These are phyloP conservation scores for Vigna angularis DNA, from an alignment of 306 rosid genomes.

Conservation along the genomic window DNA sequence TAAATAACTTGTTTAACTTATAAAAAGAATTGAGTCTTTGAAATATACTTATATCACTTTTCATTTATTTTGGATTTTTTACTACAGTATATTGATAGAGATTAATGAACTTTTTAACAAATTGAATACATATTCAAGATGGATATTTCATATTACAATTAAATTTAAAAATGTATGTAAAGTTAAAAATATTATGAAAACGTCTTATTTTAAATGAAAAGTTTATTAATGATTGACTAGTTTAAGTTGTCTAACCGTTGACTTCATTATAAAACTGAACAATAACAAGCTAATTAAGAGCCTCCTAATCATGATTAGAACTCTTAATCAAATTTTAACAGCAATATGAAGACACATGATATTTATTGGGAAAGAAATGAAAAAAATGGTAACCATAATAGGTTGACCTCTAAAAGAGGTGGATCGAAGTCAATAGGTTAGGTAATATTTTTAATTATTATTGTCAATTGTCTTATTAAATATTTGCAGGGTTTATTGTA, in stretches of 20 bases:
- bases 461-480: constrained; percentile 40
- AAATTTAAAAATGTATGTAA: too few relatives aligned
- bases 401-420: constrained; percentile 15
- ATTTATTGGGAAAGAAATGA: neutral
- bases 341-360: neutral
- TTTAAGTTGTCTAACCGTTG: neutral
- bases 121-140: too few relatives aligned
- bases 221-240: neutral
- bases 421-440: constrained; percentile 38
- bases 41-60: too few relatives aligned
- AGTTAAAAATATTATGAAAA: neutral
- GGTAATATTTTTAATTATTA: constrained; percentile 8
- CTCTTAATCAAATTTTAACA: neutral
- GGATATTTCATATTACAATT: too few relatives aligned
- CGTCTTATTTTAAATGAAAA: neutral
- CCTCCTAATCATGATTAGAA: neutral
- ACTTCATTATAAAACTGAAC: neutral
- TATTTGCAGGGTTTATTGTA: constrained; percentile 22
- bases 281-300: neutral
- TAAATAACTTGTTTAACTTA: too few relatives aligned
- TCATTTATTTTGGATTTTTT: too few relatives aligned
- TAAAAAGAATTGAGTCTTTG: too few relatives aligned
- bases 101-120: too few relatives aligned
- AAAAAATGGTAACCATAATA: neutral
- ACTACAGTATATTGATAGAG: too few relatives aligned